Percentiles rank a stretch among this genome's conserved stretches.
Conservation (phyloP, 495 filamentous ascomycete species). For the Darksidea phi region DNA sequence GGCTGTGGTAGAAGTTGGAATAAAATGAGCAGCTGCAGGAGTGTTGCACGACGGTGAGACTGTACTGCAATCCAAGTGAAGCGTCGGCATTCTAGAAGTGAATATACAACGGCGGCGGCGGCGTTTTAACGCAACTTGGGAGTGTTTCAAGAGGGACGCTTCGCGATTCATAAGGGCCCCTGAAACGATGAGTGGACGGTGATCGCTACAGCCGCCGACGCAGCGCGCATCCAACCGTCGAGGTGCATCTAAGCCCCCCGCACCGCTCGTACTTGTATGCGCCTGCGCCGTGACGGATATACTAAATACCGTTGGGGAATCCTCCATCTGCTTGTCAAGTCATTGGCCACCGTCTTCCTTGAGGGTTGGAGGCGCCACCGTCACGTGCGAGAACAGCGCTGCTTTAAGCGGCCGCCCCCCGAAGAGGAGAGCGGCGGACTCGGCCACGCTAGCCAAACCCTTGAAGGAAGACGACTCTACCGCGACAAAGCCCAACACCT, state of each 20-base stretch:
- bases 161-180: slow-evolving; percentile 7
- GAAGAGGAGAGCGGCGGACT: neutral
- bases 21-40: too few species aligned
- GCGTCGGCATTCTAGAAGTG: too few species aligned
- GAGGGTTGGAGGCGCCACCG: neutral
- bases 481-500: neutral
- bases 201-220: neutral
- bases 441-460: neutral
- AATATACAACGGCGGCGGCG: slow-evolving; percentile 16
- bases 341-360: neutral
- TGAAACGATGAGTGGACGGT: slow-evolving; percentile 19
- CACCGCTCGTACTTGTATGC: slow-evolving; percentile 1
- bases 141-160: slow-evolving; percentile 17
- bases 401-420: neutral
- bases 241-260: slow-evolving; percentile 7
- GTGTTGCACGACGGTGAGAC: too few species aligned
- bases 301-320: neutral
- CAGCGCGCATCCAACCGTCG: neutral
- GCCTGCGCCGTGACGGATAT: neutral
- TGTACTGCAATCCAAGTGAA: neutral
- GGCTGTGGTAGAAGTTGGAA: too few species aligned
- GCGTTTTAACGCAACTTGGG: slow-evolving; percentile 17
- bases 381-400: neutral
- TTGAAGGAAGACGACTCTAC: neutral
- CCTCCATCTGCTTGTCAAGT: neutral